Conservation (phyloP, 257 asterid species). For the Fraxinus americana region DNA sequence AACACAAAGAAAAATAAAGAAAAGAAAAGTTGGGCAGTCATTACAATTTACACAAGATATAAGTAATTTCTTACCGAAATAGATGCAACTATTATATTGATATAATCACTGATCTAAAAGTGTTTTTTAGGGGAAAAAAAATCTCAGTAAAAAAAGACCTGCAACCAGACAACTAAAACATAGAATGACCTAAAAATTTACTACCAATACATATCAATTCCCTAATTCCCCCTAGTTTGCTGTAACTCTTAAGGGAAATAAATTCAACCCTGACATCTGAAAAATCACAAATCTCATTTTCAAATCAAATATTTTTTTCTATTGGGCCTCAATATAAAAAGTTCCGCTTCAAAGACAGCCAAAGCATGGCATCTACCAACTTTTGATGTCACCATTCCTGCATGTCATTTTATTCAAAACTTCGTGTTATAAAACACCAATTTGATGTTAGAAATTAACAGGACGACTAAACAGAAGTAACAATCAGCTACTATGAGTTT, state of each 20-base stretch:
- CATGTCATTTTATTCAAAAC: no score
- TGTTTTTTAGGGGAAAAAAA: neutral
- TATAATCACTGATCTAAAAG: neutral
- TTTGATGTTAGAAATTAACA: no score
- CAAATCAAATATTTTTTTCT: neutral
- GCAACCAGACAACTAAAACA: no score
- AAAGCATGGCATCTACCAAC: no score
- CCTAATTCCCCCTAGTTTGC: neutral
- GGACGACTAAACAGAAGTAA: no score
- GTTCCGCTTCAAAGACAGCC: no score
- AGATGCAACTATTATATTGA: neutral
- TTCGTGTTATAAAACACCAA: no score
- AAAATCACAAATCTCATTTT: conserved; percentile 19
- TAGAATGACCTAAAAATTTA: conserved; percentile 7
- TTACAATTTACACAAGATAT: no score
- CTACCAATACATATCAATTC: conserved; percentile 2
- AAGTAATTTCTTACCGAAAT: neutral
- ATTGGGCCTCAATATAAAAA: no score
- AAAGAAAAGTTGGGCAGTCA: neutral
- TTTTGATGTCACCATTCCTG: no score
- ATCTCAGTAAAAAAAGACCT: neutral
- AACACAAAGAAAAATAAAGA: neutral
- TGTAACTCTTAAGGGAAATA: conserved; percentile 2
- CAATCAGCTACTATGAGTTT: no score
- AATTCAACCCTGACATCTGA: conserved; percentile 11